Evolutionary conservation across 305 asterid species (phyloP), one percentile per base, ranked within the genome.

Genomic region (Fraxinus ornus): DNA sequence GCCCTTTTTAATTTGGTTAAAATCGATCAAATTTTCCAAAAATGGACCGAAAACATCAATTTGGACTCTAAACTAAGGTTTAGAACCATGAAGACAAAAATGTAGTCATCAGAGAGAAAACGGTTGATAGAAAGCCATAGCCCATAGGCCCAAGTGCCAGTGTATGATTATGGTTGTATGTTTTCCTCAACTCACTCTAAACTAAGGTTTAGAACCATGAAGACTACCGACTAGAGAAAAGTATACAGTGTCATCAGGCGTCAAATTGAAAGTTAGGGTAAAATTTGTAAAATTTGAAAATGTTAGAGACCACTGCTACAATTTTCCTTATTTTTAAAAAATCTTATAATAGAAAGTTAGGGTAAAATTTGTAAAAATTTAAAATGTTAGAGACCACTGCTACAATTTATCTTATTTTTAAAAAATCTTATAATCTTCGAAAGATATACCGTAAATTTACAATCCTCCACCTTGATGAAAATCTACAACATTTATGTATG

Each of bases 141-240:
- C 26, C 26, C 74, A 10, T 36, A 24, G 26, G 35, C 36, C 21
- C 74, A 66, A 17, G 7, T 26, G 74, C 37, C 37, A 66, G 24
- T 12, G 4, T 66, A 36, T 36, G 74, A 24, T 66, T 28, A 12
- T 28, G 74, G 12, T 66, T 10, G 74, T 10, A 66, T 26, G 9
- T 26, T 66, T 66, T 66, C 74, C 74, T 28, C n/a, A 66, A 66
- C 36, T 28, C 19, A 13, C 15, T 26, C 37, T 66, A 66, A 66
- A 12, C 37, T 28, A 78, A 55, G 47, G 75, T 55, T 79, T 21
- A 77, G 76, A 52, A 32, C 86, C 87, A 85, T 93, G 95, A 60
- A 95, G 97, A 86, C 97, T 93, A 75, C 97, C 95, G 41, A 95
- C 97, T 37, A 95, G 97, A 41, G 90, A 87, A 88, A 93, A 82